Evolutionary conservation across 1,139 yeast genomes (phyloP), one percentile per base, ranked within the genome.

Genomic region (Keqinozyma sinolaborantium): DNA sequence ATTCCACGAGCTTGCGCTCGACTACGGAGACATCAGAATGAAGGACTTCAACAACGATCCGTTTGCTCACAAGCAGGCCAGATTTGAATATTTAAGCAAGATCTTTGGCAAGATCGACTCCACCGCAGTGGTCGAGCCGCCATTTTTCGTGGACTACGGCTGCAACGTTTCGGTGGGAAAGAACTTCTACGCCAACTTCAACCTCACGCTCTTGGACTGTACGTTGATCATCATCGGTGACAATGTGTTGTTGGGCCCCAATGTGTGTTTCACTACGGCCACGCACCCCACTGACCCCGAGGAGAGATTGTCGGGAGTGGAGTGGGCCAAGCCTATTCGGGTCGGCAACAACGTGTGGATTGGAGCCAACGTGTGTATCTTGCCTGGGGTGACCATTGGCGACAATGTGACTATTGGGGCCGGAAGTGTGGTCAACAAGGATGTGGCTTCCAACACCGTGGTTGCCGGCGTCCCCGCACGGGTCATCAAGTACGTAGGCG

Each of bases 301-400:
- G 12, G 54, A 58, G 32, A 58, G 88, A 32, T 41, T 49, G 15
- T 55, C 53, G 0, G 70, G 64, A 2, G 64, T 65, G 14, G 85
- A 79, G 47, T 71, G 59, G 42, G 81, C 82, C 0, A 49, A 51
- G 25, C 80, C 83, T 3, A 70, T 82, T 19, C 60, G 55, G 2
- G 77, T 82, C 16, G 86, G 83, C 0, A 65, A 77, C 47, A 70
- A 74, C 36, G 83, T 77, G 12, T 82, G 90, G 90, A 59, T 82
- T 28, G 84, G 85, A 7, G 67, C 79, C 2, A 64, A 68, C 29
- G 72, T 61, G 14, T 60, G 62, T 1, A 65, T 82, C 4, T 55
- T 81, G 32, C 83, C 84, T 2, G 88, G 87, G 2, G 83, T 80
- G 10, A 77, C 73, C 1, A 69, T 82, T 31, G 88, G 88, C 5